phyloP scores from a whole-genome alignment of 257 asterid species.

The Solanum bukasovii region DNA sequence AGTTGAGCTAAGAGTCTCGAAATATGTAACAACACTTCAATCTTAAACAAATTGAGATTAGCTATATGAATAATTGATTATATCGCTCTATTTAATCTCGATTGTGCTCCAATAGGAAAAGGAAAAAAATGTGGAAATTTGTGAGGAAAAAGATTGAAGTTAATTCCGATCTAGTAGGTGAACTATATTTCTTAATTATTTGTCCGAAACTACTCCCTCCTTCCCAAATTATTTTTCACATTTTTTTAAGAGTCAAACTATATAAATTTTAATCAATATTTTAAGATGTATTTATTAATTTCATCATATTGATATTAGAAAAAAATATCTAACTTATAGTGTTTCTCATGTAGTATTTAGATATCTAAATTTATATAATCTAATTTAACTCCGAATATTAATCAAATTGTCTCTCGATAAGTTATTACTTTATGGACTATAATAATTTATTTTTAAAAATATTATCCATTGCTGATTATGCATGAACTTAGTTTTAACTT shows the following conservation, averaged over 20 bases:
- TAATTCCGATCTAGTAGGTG: background rate
- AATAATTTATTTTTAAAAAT: background rate
- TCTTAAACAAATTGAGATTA: background rate
- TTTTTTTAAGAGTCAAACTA: too few relatives aligned
- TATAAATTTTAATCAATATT: too few relatives aligned
- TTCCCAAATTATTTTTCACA: too few relatives aligned
- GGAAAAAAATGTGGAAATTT: background rate
- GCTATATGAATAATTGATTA: background rate
- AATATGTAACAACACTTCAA: background rate
- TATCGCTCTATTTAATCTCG: background rate
- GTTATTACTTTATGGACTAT: background rate
- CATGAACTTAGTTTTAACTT: background rate
- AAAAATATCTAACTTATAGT: background rate
- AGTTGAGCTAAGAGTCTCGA: background rate
- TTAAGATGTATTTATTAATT: background rate
- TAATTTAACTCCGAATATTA: background rate
- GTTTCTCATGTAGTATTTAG: too few relatives aligned
- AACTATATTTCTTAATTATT: background rate
- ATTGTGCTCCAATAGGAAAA: background rate
- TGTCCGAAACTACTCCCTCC: background rate
- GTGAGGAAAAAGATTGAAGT: background rate
- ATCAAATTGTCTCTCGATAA: too few relatives aligned
- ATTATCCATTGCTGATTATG: background rate
- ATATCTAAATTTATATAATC: too few relatives aligned
- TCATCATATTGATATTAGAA: background rate